Conservation (phyloP, 805 yeast genomes). For the Candida saitoana region DNA sequence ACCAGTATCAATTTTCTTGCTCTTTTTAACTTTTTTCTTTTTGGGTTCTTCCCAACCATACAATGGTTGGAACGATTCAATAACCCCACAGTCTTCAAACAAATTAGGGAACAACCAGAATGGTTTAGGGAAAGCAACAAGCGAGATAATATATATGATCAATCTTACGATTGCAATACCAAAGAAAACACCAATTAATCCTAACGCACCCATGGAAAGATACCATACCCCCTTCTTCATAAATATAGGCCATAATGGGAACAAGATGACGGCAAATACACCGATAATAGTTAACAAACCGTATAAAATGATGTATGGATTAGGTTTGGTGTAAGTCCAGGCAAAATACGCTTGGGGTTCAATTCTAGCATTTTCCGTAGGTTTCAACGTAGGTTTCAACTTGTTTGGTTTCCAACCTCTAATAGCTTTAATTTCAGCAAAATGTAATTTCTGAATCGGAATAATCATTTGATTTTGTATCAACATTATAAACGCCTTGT, state of each 20-base stretch:
- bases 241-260: conserved; percentile 93
- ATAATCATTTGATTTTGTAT: conserved; percentile 71
- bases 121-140: conserved; percentile 61
- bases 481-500: conserved; percentile 57
- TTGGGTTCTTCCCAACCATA: conserved; percentile 71
- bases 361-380: conserved; percentile 54
- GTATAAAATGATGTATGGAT: conserved; percentile 57
- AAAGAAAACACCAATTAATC: conserved; percentile 70
- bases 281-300: conserved; percentile 64
- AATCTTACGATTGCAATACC: conserved; percentile 75
- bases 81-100: conserved; percentile 90
- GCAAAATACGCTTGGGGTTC: conserved; percentile 68
- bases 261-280: conserved; percentile 61
- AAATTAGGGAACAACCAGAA: conserved; percentile 95
- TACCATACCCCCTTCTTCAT: conserved; percentile 93
- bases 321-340: conserved; percentile 78
- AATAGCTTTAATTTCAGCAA: conserved; percentile 55
- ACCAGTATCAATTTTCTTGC: conserved; percentile 11
- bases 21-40: conserved; percentile 19
- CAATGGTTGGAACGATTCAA: conserved; percentile 88
- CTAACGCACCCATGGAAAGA: conserved; percentile 70
- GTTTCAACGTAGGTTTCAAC: conserved; percentile 56
- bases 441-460: conserved; percentile 72
- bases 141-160: conserved; percentile 59
- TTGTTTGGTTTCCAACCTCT: conserved; percentile 61